Base-by-base conservation (phyloP, 2,329 filamentous ascomycete species). In the Trichoderma harzianum region DNA sequence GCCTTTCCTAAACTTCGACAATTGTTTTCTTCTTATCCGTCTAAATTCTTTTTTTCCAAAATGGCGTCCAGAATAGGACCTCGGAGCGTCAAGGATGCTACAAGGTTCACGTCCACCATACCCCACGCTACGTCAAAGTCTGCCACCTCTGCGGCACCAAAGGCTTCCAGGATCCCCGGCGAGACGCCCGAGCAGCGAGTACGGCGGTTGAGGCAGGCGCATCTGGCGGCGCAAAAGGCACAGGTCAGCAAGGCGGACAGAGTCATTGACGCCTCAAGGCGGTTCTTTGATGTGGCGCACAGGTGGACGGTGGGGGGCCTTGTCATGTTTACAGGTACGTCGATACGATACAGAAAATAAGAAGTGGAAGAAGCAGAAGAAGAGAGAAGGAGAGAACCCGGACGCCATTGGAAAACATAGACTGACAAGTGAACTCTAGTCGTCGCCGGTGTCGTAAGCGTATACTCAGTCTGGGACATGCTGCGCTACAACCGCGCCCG, bases 61-160 rank as follows among this genome's bases (percentile, higher is more conserved):
- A 85, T 84, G 83, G 80, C 81, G 71, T 81, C 82, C 39, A 80
- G 81, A 76, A 81, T 84, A 58, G 84, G 83, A 75, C 87, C 91
- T 73, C 91, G 92, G 79, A 93, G 89, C 83, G 90, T 92, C 80
- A 89, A 89, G 77, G 93, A 95, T 80, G 93, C 93, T 76, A 96
- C 93, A 77, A 91, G 92, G 79, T 96, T 85, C 79, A 85, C 83
- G 43, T 84, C 83, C 70, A 84, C 83, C 72, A 83, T 84, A 72
- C 83, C 83, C 67, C 92, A 94, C 82, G 92, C 92, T 76, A 87
- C 87, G 75, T 89, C 89, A 75, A 92, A 92, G 79, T 81, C 86
- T 55, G 78, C 80, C 51, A 81, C 83, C 30, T 72, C 76, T 69
- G 75, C 74, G 26, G 73, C 74, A 67, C 68, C 75, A 28, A 72